These are phyloP conservation scores for Acacia acuminata DNA, from an alignment of 306 rosid genomes.

Conservation along the genomic window DNA sequence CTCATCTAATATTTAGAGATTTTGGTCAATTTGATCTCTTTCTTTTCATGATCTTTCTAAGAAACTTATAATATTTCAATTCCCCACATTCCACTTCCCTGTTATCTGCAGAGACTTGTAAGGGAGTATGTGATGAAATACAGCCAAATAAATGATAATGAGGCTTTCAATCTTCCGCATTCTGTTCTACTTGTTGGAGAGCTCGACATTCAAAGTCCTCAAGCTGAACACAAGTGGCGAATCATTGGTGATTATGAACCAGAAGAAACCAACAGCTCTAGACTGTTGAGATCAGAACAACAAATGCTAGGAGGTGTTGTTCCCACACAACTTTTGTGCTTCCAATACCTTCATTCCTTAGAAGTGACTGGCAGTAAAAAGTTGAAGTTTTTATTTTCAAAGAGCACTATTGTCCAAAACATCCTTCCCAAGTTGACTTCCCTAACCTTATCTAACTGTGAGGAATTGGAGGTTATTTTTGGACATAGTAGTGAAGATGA, in stretches of 20 bases:
- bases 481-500: neutral
- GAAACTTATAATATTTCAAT: neutral
- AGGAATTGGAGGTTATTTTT: neutral
- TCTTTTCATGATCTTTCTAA: neutral
- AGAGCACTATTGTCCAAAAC: neutral
- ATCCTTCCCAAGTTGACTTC: neutral
- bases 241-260: neutral
- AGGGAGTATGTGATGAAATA: neutral
- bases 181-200: neutral
- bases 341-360: neutral
- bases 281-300: neutral
- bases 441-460: neutral
- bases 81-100: neutral
- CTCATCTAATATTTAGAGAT: neutral
- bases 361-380: neutral
- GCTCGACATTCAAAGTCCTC: neutral
- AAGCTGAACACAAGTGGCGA: neutral
- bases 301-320: neutral
- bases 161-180: neutral
- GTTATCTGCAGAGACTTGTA: neutral
- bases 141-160: neutral
- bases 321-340: neutral
- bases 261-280: neutral
- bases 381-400: too few species aligned
- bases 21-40: neutral